Base-by-base conservation (phyloP, 2,329 filamentous ascomycete species). In the Emmonsia crescens region DNA sequence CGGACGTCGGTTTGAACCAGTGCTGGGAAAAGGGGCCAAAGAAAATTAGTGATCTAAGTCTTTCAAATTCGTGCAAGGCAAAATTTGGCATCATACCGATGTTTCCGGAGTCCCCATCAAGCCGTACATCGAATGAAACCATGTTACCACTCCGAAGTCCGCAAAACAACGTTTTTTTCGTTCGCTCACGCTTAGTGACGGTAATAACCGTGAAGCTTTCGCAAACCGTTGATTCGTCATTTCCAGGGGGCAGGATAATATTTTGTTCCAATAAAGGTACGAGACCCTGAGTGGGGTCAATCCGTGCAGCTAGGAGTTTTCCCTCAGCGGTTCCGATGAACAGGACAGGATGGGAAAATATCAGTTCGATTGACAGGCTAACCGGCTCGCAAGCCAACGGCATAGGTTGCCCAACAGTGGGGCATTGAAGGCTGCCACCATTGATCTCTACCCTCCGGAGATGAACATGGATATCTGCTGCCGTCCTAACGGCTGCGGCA, bases 71-170 rank as follows among this genome's bases (percentile, higher is more conserved):
- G n/a, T 46, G 38, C n/a, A 42, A 9, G 59, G 31, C 12, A 6
- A n/a, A 33, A 55, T 27, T 5, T 19, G n/a, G 27, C 44, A 19
- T 2, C 38, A 42, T 69, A 75, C 74, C 67, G n/a, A 73, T 68
- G 24, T 69, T 65, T 62, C 64, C 60, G 5, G 60, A 57, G 52
- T 60, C 60, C 36, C 65, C 65, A 16, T 67, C 67, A 42, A 51
- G 46, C 31, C 66, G 61, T 10, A 70, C 62, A 16, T 65, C 63
- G 44, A 63, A 63, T 16, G 73, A 70, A 21, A 78, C 66, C 51
- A 80, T 65, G 58, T 72, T 72, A 42, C 78, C 78, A 65, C 75
- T 76, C 44, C 78, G 75, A 55, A 80, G 70, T 12, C 78, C 78
- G 64, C 78, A 80, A 14, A 80, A 70, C 14, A 79, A 52, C 64